A percentile compares a stretch with the other conserved stretches of the same genome.
Conservation (phyloP, 1,139 yeast genomes). For the Debaryomyces psychrophilus region DNA sequence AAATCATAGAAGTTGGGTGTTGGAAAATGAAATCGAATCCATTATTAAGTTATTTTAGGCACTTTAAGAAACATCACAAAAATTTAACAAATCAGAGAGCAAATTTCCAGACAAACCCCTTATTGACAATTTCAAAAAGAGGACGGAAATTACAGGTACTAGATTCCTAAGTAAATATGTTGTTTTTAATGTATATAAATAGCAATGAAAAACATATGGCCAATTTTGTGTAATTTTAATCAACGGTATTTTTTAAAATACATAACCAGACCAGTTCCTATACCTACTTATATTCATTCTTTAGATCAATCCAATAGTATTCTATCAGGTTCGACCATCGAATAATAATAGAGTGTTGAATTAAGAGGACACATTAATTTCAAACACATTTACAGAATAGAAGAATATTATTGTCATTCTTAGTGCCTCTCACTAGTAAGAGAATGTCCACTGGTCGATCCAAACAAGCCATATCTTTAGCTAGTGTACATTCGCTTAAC, state of each 20-base stretch:
- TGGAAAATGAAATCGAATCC: constrained; percentile 21
- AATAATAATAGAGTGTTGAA: background rate
- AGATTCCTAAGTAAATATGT: constrained; percentile 5
- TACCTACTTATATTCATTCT: background rate
- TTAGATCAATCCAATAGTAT: background rate
- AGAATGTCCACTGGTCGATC: constrained; percentile 34
- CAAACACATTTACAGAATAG: background rate
- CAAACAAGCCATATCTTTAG: constrained; percentile 31
- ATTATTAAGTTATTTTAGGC: constrained; percentile 19
- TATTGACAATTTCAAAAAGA: constrained; percentile 8
- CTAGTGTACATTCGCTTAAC: constrained; percentile 19
- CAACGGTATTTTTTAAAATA: background rate
- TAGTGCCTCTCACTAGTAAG: constrained; percentile 9
- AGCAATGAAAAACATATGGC: background rate
- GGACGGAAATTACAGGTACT: constrained; percentile 12
- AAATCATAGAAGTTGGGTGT: constrained; percentile 18
- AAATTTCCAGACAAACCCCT: constrained; percentile 9
- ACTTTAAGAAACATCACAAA: constrained; percentile 17
- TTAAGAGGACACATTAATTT: background rate
- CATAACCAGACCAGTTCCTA: background rate
- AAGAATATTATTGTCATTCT: background rate
- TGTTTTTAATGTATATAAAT: background rate
- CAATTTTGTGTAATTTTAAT: constrained; percentile 4
- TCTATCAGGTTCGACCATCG: background rate
- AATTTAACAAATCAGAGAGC: constrained; percentile 8